Evolutionary conservation across 148 eudicot species (phyloP).

Genomic region (Cornus controversa): DNA sequence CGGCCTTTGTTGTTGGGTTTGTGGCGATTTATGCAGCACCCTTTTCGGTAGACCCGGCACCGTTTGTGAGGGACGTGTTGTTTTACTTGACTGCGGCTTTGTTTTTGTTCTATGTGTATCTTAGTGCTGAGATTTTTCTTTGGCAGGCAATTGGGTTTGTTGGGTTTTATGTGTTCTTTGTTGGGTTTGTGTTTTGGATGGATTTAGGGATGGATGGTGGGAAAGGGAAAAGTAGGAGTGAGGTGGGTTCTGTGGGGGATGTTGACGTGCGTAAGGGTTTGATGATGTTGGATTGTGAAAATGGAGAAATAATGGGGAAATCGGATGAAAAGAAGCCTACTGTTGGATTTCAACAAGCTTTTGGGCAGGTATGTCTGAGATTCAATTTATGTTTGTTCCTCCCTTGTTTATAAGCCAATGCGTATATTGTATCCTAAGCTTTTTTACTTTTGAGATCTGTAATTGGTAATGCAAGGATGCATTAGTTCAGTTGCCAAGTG

Average conservation of each 20-base stretch:
- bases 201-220: constrained; percentile 59
- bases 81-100: constrained; percentile 75
- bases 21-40: constrained; percentile 87
- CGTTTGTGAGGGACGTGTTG: constrained; percentile 79
- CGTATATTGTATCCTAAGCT: too few relatives aligned
- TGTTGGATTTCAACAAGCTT: constrained; percentile 23
- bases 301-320: constrained; percentile 17
- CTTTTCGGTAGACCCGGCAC: constrained; percentile 59
- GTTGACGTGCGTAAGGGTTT: constrained; percentile 27
- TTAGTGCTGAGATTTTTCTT: constrained; percentile 82
- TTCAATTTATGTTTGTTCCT: background rate
- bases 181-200: constrained; percentile 97
- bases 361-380: constrained; percentile 47
- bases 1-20: constrained; percentile 81
- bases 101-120: constrained; percentile 76
- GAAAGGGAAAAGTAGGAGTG: constrained; percentile 24
- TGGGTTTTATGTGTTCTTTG: constrained; percentile 79
- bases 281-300: constrained; percentile 30
- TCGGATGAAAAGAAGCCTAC: constrained; percentile 18
- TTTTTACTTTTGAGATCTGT: too few relatives aligned
- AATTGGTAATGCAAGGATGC: too few relatives aligned
- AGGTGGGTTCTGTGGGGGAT: constrained; percentile 23
- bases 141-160: constrained; percentile 98
- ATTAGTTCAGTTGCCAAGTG: too few relatives aligned
- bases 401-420: background rate